phyloP scores from a whole-genome alignment of 2,329 filamentous ascomycete species.

The Nectriaceae sp. region DNA sequence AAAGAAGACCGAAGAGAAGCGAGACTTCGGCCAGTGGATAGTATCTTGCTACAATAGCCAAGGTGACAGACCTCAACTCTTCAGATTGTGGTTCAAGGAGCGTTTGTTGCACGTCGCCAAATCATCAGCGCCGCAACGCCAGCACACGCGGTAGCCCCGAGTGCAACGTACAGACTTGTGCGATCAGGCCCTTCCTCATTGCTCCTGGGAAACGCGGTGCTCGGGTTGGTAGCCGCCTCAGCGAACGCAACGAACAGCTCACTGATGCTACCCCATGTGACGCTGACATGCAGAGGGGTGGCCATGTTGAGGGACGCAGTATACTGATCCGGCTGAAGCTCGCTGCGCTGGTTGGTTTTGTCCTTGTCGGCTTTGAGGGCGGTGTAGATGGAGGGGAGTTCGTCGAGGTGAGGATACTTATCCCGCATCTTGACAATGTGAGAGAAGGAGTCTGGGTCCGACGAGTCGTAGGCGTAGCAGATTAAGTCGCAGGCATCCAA shows the following conservation, averaged over 20 bases:
- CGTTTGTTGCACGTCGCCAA: conserved; percentile 59
- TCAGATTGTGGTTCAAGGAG: conserved; percentile 30
- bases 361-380: conserved; percentile 95
- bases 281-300: conserved; percentile 89
- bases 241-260: conserved; percentile 92
- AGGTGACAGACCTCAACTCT: no score
- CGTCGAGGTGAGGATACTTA: conserved; percentile 80
- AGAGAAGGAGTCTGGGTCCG: conserved; percentile 91
- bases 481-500: conserved; percentile 91
- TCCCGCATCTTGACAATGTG: conserved; percentile 83
- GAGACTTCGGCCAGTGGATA: no score
- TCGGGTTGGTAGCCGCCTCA: conserved; percentile 88
- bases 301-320: conserved; percentile 84
- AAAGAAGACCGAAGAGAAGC: background rate
- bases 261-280: conserved; percentile 90
- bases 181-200: conserved; percentile 85
- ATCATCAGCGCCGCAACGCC: conserved; percentile 66
- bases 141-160: conserved; percentile 71
- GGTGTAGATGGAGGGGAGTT: conserved; percentile 88
- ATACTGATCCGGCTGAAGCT: conserved; percentile 90
- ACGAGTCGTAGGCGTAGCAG: conserved; percentile 95
- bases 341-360: conserved; percentile 92
- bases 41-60: no score
- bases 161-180: conserved; percentile 81
- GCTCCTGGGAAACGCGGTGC: conserved; percentile 82